These are phyloP conservation scores for Wickerhamomyces sp. DNA, from an alignment of 1,139 yeast genomes.

Conservation along the genomic window DNA sequence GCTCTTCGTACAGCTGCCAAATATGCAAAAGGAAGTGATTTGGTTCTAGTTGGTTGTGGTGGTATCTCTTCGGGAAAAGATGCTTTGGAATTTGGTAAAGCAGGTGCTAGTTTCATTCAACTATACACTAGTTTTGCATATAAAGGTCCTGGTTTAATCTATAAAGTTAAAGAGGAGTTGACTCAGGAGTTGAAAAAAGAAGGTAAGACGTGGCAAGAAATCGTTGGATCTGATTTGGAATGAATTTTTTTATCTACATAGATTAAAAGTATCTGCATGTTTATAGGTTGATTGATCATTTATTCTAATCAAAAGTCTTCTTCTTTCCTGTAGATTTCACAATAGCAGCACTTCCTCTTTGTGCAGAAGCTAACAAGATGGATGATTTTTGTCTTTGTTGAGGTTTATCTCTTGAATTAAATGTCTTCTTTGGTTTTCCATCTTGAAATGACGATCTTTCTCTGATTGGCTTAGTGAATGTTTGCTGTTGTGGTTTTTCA, in stretches of 20 bases:
- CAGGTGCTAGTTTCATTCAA: conserved; percentile 88
- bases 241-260: conserved; percentile 1
- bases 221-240: conserved; percentile 48
- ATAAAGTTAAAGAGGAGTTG: conserved; percentile 72
- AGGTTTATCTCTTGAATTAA: conserved; percentile 11
- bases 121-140: conserved; percentile 88
- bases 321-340: conserved; percentile 91
- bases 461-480: conserved; percentile 14
- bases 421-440: conserved; percentile 7
- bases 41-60: conserved; percentile 89
- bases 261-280: too few relatives aligned
- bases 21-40: conserved; percentile 59
- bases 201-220: conserved; percentile 81
- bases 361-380: conserved; percentile 83
- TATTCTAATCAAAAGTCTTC: conserved; percentile 21
- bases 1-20: conserved; percentile 70
- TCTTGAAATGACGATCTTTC: conserved; percentile 11
- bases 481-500: conserved; percentile 9
- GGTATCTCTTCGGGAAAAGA: conserved; percentile 84
- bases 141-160: conserved; percentile 86
- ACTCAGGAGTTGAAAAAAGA: conserved; percentile 59
- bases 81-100: conserved; percentile 85
- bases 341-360: conserved; percentile 85
- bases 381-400: conserved; percentile 55
- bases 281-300: too few relatives aligned